Evolutionary conservation across 306 rosid species (phyloP), one percentile per base, ranked within the genome.

Genomic region (Gillenia trifoliata): DNA sequence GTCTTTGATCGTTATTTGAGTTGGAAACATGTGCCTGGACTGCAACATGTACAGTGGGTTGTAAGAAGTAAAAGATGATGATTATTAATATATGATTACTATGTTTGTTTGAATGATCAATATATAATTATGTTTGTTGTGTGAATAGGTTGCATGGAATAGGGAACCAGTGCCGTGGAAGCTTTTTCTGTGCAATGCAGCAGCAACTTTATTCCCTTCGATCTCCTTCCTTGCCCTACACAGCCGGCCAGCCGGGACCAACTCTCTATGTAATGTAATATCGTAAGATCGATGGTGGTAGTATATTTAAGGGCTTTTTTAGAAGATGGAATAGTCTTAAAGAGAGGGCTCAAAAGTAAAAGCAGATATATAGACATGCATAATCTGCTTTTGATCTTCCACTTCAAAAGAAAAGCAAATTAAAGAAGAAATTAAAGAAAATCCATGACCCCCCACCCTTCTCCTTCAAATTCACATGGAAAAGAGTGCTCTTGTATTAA

Each of bases 81-180:
- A 92, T 92, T 81, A 92, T 92, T 88, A 90, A 76, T 86, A 66
- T 79, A 90, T 92, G 69, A 90, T 92, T 90, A 90, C 83, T 22
- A 68, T 78, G 90, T 54, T 85, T 36, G 38, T 66, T 84, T 8
- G 88, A 89, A 84, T 86, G 88, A 88, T 88, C 83, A 86, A 86
- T 80, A 41, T 57, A 85, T 86, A 83, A 86, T 82, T 81, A 43
- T 82, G 87, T 13, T 20, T 56, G 62, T 76, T 83, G 75, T 79
- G 56, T 82, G 75, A 74, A 77, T 77, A 85, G 87, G 80, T 81
- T 86, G 87, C 89, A 88, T 88, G 83, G 92, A 86, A 83, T 80
- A 75, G 66, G 79, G 78, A 85, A 83, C 83, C 86, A 86, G 78
- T 34, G 82, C 85, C 84, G 77, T 34, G 81, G 83, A 86, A 89